Base-by-base conservation (phyloP, 2,329 filamentous ascomycete species). In the Trichoderma cornu-damae region DNA sequence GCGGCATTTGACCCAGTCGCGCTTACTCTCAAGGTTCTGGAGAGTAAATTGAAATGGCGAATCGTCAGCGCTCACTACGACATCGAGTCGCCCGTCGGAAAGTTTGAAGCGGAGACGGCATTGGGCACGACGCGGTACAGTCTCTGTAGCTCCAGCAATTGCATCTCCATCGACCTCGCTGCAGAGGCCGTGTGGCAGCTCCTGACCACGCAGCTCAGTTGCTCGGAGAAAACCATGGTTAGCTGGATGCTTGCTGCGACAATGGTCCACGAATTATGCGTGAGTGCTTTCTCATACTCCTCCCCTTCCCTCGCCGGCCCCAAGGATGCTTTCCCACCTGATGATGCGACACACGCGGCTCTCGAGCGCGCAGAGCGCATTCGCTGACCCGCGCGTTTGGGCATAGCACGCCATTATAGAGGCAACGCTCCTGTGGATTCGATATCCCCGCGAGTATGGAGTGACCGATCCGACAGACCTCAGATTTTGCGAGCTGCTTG, bases 191-290 rank as follows among this genome's bases (percentile, higher is more conserved):
- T 70, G 4, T 69, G 63, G 58, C 63, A 66, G 20, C 51, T 70
- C 11, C 44, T 70, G 11, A 55, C 60, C 1, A 42, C 58, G 9
- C 60, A 61, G 6, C 64, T 66, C 26, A 66, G 61, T 42, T 52
- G 54, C 3, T 63, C 64, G 24, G 68, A 70, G 60, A 67, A 63
- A 48, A 50, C 64, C 30, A 61, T 66, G 61, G 47, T 60, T 3
- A 66, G 56, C 38, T 57, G 62, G 32, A 34, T 61, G 8, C 28
- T 67, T 11, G 64, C 66, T 2, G 28, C 44, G 1, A 64, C 65
- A 2, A 37, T 70, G 6, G 55, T 64, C 9, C 68, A 70, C 20
- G 68, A 70, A 52, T 22, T 70, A 6, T 64, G 66, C 44, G 68
- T 69, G 46, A 63, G 68, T 49, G 18, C 11, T 18, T 28, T 18